A percentile compares a stretch with the other conserved stretches of the same genome.
These are phyloP conservation scores for Cyberlindnera saturnus DNA, from an alignment of 805 yeast genomes.

Conservation along the genomic window DNA sequence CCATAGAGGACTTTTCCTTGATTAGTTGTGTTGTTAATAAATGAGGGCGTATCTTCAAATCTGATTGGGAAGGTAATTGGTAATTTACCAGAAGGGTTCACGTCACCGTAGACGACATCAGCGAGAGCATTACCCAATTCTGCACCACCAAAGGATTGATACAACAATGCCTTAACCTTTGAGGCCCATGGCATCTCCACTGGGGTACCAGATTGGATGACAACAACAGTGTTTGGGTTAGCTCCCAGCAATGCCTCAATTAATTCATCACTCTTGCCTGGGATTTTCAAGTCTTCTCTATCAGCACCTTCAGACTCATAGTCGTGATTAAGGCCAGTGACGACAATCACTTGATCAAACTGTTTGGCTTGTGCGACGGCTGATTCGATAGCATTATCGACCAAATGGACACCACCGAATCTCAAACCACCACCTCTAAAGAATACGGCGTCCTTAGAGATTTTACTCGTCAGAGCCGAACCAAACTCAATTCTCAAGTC, in stretches of 20 bases:
- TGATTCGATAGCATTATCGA: conserved; percentile 18
- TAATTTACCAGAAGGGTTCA: conserved; percentile 55
- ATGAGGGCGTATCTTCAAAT: conserved; percentile 51
- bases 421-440: conserved; percentile 30
- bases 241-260: conserved; percentile 38
- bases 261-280: conserved; percentile 40
- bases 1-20: conserved; percentile 54
- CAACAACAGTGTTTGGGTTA: conserved; percentile 46
- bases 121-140: conserved; percentile 56
- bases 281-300: conserved; percentile 43
- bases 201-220: conserved; percentile 57
- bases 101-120: conserved; percentile 48
- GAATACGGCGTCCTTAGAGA: conserved; percentile 18
- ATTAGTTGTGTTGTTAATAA: conserved; percentile 42
- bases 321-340: conserved; percentile 46
- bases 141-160: conserved; percentile 54
- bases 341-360: conserved; percentile 47
- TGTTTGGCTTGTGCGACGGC: conserved; percentile 35
- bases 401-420: conserved; percentile 24
- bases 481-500: conserved; percentile 43
- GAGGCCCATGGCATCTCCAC: conserved; percentile 50
- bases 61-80: conserved; percentile 49
- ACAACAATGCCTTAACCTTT: conserved; percentile 38
- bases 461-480: conserved; percentile 32
- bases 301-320: conserved; percentile 61